A percentile compares a stretch with the other conserved stretches of the same genome.
phyloP scores from a whole-genome alignment of 768 basidiomycete genomes.

The Leccinum imitatum region DNA sequence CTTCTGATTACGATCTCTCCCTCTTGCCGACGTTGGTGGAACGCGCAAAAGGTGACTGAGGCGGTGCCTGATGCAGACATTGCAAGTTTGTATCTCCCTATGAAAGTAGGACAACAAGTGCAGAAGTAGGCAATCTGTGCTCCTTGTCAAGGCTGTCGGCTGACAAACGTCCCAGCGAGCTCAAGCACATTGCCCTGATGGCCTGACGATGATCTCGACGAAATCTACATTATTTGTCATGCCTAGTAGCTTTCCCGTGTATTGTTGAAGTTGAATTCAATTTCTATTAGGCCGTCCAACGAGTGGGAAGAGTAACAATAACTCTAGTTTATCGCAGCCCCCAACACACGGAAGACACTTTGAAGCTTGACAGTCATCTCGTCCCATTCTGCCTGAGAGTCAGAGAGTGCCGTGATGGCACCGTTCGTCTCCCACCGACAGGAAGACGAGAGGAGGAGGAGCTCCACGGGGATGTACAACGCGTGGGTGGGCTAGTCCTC shows the following conservation, averaged over 20 bases:
- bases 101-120: slow-evolving; percentile 91
- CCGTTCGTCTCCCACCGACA: too few relatives aligned
- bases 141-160: not conserved
- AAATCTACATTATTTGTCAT: not conserved
- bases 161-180: slow-evolving; percentile 50
- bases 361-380: slow-evolving; percentile 72
- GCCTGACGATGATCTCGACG: slow-evolving; percentile 40
- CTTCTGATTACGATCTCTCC: slow-evolving; percentile 76
- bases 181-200: slow-evolving; percentile 81
- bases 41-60: slow-evolving; percentile 46
- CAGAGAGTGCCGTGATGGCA: too few relatives aligned
- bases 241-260: not conserved
- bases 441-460: too few relatives aligned
- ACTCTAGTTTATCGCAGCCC: slow-evolving; percentile 31
- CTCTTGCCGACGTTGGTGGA: slow-evolving; percentile 56
- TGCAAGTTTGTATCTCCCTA: slow-evolving; percentile 52
- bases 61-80: slow-evolving; percentile 32
- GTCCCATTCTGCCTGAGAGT: too few relatives aligned
- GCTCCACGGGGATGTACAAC: too few relatives aligned
- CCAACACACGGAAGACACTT: slow-evolving; percentile 70
- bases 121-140: slow-evolving; percentile 53
- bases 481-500: too few relatives aligned
- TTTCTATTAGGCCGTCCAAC: slow-evolving; percentile 1
- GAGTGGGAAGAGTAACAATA: not conserved
- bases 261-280: slow-evolving; percentile 41